Percentiles rank a stretch among this genome's conserved stretches.
phyloP scores from a whole-genome alignment of 768 basidiomycete genomes.

The Boletales sp. region DNA sequence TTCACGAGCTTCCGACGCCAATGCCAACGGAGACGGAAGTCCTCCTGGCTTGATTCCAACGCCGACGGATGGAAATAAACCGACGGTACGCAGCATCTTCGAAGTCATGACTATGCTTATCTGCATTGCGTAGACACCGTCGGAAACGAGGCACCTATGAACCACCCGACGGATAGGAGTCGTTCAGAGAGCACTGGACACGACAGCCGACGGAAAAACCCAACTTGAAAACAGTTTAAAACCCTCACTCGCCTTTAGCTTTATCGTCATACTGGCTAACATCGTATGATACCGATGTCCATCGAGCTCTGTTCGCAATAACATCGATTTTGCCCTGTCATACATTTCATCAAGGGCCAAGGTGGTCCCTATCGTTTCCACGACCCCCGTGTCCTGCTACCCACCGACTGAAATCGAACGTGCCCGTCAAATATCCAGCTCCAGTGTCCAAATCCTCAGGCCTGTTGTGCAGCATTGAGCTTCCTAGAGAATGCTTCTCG shows the following conservation, averaged over 20 bases:
- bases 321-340: too few species aligned
- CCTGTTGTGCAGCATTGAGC: constrained; percentile 38
- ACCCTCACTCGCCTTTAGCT: too few species aligned
- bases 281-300: too few species aligned
- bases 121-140: not conserved
- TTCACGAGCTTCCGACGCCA: not conserved
- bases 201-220: too few species aligned
- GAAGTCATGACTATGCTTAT: not conserved
- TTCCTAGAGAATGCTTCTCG: constrained; percentile 74
- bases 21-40: not conserved
- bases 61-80: not conserved
- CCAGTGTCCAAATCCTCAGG: constrained; percentile 1
- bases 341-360: too few species aligned
- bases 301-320: too few species aligned
- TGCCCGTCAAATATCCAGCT: not conserved
- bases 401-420: not conserved
- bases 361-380: too few species aligned
- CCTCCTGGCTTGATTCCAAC: not conserved
- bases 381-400: not conserved
- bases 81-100: not conserved
- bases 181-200: too few species aligned
- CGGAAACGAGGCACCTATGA: not conserved
- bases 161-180: not conserved
- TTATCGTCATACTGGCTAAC: too few species aligned
- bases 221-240: too few species aligned